Percentiles rank a stretch among this genome's conserved stretches.
Evolutionary conservation across 768 basidiomycete species (phyloP).

Genomic region (Tylopilus felleus): DNA sequence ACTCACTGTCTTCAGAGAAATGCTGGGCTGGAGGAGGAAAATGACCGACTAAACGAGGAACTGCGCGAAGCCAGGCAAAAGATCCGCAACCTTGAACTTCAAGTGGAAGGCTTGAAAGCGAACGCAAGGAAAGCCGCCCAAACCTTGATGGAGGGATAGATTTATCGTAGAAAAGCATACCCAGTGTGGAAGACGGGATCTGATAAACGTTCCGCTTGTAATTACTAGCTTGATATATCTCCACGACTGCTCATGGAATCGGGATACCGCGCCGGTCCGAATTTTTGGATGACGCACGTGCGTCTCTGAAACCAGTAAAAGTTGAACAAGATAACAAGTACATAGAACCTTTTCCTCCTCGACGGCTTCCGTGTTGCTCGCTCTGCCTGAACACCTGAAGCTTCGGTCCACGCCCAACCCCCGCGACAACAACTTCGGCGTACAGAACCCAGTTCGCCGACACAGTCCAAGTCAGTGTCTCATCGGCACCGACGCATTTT

Average conservation of each 20-base stretch:
- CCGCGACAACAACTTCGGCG: too few species aligned
- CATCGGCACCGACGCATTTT: constrained; percentile 12
- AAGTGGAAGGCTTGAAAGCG: constrained; percentile 69
- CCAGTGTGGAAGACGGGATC: too few species aligned
- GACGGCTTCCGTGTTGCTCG: too few species aligned
- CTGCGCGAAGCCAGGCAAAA: constrained; percentile 77
- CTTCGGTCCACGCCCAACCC: not conserved
- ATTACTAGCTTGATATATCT: not conserved
- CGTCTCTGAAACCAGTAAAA: not conserved
- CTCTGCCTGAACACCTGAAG: not conserved
- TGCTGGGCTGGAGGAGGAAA: constrained; percentile 49
- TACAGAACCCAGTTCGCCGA: too few species aligned
- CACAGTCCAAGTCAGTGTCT: constrained; percentile 9
- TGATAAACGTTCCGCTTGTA: not conserved
- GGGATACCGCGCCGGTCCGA: not conserved
- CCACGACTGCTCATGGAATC: not conserved
- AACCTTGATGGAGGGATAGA: constrained; percentile 41
- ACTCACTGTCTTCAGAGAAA: constrained; percentile 11
- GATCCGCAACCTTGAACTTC: constrained; percentile 80
- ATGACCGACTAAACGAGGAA: constrained; percentile 56
- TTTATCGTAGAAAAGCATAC: constrained; percentile 1
- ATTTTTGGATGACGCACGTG: constrained; percentile 18
- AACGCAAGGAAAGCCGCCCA: constrained; percentile 78
- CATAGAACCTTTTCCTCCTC: too few species aligned
- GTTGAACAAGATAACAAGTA: not conserved